Conservation (phyloP, 192 early-diverging fungal species). For the Paraglomus brasilianum region DNA sequence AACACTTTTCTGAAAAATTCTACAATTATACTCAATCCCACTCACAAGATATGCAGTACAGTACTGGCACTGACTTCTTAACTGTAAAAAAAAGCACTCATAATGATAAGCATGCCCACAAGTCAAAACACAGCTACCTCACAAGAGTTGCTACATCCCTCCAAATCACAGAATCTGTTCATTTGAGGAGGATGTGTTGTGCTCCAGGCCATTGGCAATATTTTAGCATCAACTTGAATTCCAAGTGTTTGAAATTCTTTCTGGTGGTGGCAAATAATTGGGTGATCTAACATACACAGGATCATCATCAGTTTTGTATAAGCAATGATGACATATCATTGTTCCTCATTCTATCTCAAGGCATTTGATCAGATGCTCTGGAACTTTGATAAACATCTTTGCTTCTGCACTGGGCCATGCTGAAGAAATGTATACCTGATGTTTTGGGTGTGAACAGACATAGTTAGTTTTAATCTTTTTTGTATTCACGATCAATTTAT, state of each 20-base stretch:
- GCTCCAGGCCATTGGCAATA: conserved; percentile 23
- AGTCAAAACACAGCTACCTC: conserved; percentile 11
- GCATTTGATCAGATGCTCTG: not conserved
- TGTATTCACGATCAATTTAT: too few species aligned
- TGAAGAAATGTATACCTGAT: conserved; percentile 1
- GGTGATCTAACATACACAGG: not conserved
- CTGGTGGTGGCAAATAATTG: not conserved
- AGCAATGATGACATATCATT: conserved; percentile 9
- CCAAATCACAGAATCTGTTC: too few species aligned
- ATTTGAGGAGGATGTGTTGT: too few species aligned
- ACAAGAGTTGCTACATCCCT: not conserved
- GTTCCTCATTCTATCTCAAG: not conserved
- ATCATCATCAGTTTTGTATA: conserved; percentile 21
- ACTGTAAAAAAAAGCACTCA: too few species aligned
- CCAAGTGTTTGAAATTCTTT: conserved; percentile 2
- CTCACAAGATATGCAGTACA: too few species aligned
- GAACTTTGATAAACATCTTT: conserved; percentile 12
- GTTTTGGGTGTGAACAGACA: conserved; percentile 5
- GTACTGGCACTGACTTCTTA: too few species aligned
- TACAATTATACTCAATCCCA: too few species aligned
- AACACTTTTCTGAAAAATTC: too few species aligned
- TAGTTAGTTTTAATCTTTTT: conserved; percentile 16
- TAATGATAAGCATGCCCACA: conserved; percentile 12
- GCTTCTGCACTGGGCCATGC: not conserved
- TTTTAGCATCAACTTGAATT: not conserved